Base-by-base conservation (phyloP, 768 basidiomycete species). In the Lentinus brumalis region DNA sequence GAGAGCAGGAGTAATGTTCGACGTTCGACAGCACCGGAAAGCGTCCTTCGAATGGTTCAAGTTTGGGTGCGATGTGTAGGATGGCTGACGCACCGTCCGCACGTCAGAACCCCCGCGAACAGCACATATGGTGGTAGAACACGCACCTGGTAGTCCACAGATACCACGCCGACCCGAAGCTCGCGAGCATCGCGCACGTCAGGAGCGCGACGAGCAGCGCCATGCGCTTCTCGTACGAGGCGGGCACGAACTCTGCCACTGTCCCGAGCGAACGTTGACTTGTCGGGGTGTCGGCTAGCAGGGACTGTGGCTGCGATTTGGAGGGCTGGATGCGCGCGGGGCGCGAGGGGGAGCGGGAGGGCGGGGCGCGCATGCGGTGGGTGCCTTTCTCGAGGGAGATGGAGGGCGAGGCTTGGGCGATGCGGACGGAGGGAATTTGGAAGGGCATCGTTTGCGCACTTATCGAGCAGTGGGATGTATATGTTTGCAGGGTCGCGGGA, bases 151-250 rank as follows among this genome's bases (percentile, higher is more conserved):
- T 83, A 51, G 78, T 77, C 67, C 83, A 85, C 45, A 89, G 76
- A 76, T 87, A 87, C 62, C 87, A 88, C 1, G 88, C 87, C 2
- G 77, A 71, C 42, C 75, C 79, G 66, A 90, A 88, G 67, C 81
- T 87, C 40, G 76, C 68, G 45, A 87, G 56, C 62, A 79, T 80
- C 8, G 78, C 79, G 31, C 81, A 72, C 47, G 77, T 71, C 49
- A 88, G 78, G 44, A 85, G 58, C 5, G 76, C 66, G 16, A 88
- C 59, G 16, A 86, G 68, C 40, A 80, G 67, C 16, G 81, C 76
- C 64, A 83, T 66, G 11, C 67, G 75, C 51, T 70, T 73, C 58
- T 76, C 73, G 32, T 77, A 70, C 50, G 60, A 50, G 4, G 57
- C 59, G 16, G 56, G 59, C 12, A 60, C 56, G 55, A 53, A 41